Evolutionary conservation across 2,329 filamentous ascomycete genomes (phyloP).

Genomic region (Talaromyces sp.): DNA sequence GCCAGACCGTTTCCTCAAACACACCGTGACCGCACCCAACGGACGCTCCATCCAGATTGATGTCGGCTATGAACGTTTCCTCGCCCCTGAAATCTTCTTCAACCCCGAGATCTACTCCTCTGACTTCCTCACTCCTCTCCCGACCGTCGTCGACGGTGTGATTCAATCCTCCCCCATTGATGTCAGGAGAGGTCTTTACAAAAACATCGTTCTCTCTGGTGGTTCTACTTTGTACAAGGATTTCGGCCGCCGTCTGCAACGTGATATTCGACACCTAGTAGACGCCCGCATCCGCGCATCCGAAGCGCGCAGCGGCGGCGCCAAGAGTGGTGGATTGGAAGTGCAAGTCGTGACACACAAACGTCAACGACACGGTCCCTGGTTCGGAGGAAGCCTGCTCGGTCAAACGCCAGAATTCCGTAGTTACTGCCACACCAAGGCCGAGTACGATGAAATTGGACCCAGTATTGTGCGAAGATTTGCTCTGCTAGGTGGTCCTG

Average conservation of each 20-base stretch:
- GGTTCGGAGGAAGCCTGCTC: conserved; percentile 95
- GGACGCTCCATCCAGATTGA: conserved; percentile 83
- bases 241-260: conserved; percentile 90
- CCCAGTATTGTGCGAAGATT: conserved; percentile 94
- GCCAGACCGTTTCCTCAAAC: conserved; percentile 83
- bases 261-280: conserved; percentile 94
- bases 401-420: conserved; percentile 98
- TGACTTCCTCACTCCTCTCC: conserved; percentile 93
- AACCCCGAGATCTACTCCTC: conserved; percentile 99
- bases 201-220: conserved; percentile 98
- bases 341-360: conserved; percentile 98
- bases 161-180: conserved; percentile 98
- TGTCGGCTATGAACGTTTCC: conserved; percentile 95
- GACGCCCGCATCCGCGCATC: conserved; percentile 90
- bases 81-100: conserved; percentile 99
- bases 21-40: conserved; percentile 80
- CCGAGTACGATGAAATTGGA: conserved; percentile 88
- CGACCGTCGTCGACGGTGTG: conserved; percentile 89
- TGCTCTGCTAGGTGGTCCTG: conserved; percentile 86
- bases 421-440: conserved; percentile 96
- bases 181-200: conserved; percentile 93
- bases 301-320: conserved; percentile 85
- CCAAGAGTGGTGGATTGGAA: conserved; percentile 88
- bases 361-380: conserved; percentile 92
- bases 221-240: conserved; percentile 98